Base-by-base conservation (phyloP, 2,329 filamentous ascomycete species). In the Arthrobotrys sinensis region DNA sequence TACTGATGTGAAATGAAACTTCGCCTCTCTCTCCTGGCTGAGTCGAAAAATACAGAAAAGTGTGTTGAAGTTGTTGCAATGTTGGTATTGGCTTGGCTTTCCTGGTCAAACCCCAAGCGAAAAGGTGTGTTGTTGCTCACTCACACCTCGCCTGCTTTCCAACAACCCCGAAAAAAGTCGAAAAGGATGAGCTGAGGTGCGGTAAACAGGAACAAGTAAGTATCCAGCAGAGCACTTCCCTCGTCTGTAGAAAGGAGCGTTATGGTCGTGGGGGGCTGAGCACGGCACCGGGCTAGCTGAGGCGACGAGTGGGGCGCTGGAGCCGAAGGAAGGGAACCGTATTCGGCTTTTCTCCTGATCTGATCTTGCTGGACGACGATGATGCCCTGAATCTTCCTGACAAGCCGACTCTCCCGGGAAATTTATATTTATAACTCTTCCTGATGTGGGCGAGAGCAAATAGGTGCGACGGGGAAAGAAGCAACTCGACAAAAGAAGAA, bases 401-500 rank as follows among this genome's bases (percentile, higher is more conserved):
- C 50, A 53, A 73, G 55, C 69, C 69, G 69, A 60, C 69, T 73
- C 40, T 73, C 62, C 69, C 69, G 69, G 64, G 60, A 73, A 57
- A 73, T 50, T 57, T 73, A 73, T 73, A 73, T 52, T 60, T 60
- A 60, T 60, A 60, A 60, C 55, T 36, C 60, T 66, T 60, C 60
- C 64, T 50, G 46, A 57, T 24, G 60, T 52, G 48, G 60, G 68
- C 62, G 60, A 21, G 53, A 28, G 46, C 50, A 63, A 10, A 65
- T 65, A 43, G 68, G 68, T 71, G 67, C 67, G 46, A 71, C 67
- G 45, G 57, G 46, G 64, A 66, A 71, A 73, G 69, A 73, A 73
- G 69, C 69, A 73, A 73, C 36, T 43, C 62, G 69, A 73, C 69
- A 48, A 73, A 72, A 73, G 69, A 55, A 66, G 69, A 73, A 73